Evolutionary conservation across 2,329 filamentous ascomycete genomes (phyloP), one percentile per base, ranked within the genome.

Genomic region (Botryotinia globosa): DNA sequence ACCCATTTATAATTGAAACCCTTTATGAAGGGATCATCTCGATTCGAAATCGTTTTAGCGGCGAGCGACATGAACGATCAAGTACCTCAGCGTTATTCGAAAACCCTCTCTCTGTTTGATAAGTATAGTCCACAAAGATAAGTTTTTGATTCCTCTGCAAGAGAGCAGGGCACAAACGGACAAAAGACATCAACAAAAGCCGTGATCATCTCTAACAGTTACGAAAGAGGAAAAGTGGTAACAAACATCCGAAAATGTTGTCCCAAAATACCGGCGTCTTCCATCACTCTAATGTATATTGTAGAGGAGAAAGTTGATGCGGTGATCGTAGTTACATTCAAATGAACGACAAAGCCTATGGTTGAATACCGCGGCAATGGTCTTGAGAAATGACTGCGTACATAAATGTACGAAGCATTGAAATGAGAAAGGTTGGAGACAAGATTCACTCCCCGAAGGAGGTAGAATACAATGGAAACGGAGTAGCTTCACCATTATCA

Each of bases 131-230:
- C 90, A 92, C 92, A 82, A 86, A 91, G 93, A 97, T 91, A 90
- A 85, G 93, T 96, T 94, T 98, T 97, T 97, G 91, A 85, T 92
- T 94, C 91, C 92, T 90, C 91, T 90, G 89, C 89, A 71, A 73
- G 0, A 71, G 81, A 79, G 88, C 88, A 90, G 89, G 91, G 91
- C 90, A 83, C 85, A 85, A 90, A 87, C 93, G 93, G 88, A 92
- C 93, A 97, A 98, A 97, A 89, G 83, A 94, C 93, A 91, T 97
- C 93, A 87, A 86, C 87, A 97, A 98, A 98, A 97, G 89, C 89
- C 93, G 93, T 89, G 85, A 88, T 88, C 87, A 80, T 90, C 88
- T 87, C 85, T 84, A 82, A 73, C 71, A 79, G 80, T 80, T 75
- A 78, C 73, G 75, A 75, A 75, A 72, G 78, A 68, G 56, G 73